These are phyloP conservation scores for Coniochaeta sp. DNA, from an alignment of 2,329 filamentous ascomycete species.

Conservation along the genomic window DNA sequence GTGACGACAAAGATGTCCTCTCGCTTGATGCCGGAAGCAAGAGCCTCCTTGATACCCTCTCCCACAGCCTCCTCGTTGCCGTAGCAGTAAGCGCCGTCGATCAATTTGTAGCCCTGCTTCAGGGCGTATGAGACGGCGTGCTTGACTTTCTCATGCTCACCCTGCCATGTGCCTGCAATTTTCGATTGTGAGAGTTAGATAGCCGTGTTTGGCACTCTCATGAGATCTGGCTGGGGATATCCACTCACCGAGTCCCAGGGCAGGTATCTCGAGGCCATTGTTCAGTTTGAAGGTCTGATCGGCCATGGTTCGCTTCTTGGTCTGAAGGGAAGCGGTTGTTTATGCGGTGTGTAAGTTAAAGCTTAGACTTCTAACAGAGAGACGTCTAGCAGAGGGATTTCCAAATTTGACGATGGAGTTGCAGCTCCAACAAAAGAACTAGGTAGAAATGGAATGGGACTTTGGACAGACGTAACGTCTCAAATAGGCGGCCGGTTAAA, in stretches of 20 bases:
- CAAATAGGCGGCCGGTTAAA: background rate
- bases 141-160: constrained; percentile 48
- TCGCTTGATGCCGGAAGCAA: constrained; percentile 62
- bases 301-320: constrained; percentile 33
- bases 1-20: constrained; percentile 77
- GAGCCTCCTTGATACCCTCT: constrained; percentile 65
- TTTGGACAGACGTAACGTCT: background rate
- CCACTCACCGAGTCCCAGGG: constrained; percentile 51
- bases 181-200: background rate
- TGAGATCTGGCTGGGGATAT: background rate
- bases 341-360: background rate
- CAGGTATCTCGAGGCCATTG: constrained; percentile 55
- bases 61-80: constrained; percentile 80
- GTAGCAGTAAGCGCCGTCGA: constrained; percentile 72
- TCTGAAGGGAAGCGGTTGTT: background rate
- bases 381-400: too few relatives aligned
- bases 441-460: background rate
- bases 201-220: background rate
- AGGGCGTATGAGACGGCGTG: constrained; percentile 52
- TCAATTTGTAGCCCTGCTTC: constrained; percentile 46
- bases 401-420: too few relatives aligned
- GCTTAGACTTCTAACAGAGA: background rate
- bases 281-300: constrained; percentile 55
- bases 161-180: constrained; percentile 56
- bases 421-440: too few relatives aligned